Conservation (phyloP, 768 basidiomycete genomes). For the Pisolithus orientalis region DNA sequence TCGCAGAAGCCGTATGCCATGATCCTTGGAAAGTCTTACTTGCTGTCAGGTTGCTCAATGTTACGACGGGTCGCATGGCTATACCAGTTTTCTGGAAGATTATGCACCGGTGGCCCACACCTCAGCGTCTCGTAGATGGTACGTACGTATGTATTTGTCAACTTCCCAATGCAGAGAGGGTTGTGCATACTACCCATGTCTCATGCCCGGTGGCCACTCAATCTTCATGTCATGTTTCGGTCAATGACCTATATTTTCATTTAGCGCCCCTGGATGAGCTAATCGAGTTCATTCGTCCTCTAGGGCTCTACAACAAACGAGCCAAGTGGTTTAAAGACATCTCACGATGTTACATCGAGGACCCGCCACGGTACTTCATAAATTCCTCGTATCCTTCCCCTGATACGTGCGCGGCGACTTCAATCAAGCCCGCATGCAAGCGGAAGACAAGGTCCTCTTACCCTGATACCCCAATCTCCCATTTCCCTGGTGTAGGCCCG, state of each 20-base stretch:
- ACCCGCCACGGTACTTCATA: conserved; percentile 32
- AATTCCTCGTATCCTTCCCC: conserved; percentile 19
- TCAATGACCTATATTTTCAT: neutral
- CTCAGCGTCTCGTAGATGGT: conserved; percentile 53
- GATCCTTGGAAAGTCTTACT: conserved; percentile 69
- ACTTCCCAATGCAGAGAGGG: neutral
- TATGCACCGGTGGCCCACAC: conserved; percentile 51
- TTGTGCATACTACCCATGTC: neutral
- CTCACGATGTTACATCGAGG: conserved; percentile 44
- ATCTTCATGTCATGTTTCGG: neutral
- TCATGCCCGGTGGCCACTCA: neutral
- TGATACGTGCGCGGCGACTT: neutral
- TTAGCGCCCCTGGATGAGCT: conserved; percentile 42
- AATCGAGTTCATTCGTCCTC: conserved; percentile 38
- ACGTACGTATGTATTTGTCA: conserved; percentile 2
- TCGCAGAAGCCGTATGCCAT: conserved; percentile 42
- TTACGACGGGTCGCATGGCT: conserved; percentile 56
- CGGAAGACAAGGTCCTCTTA: conserved; percentile 21
- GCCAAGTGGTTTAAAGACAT: conserved; percentile 49
- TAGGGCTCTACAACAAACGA: conserved; percentile 57
- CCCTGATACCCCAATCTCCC: conserved; percentile 44
- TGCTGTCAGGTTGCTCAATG: conserved; percentile 63
- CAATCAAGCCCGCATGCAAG: neutral
- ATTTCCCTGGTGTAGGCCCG: conserved; percentile 57
- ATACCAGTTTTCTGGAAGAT: conserved; percentile 62